These are phyloP conservation scores for Paratinospora sagittata DNA, from an alignment of 164 flowering plant species.

Conservation along the genomic window DNA sequence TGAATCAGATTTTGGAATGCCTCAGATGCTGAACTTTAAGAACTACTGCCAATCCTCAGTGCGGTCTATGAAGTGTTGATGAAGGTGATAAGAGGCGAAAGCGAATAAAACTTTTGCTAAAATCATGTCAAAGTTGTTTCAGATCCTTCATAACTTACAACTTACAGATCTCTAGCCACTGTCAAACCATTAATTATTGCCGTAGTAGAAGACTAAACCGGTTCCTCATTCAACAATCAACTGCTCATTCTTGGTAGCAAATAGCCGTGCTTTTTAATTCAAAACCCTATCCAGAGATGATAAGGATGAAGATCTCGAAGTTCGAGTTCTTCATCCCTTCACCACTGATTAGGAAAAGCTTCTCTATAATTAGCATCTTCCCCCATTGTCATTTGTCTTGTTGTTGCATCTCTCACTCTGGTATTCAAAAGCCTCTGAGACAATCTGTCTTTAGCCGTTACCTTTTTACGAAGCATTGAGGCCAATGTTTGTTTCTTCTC, in stretches of 20 bases:
- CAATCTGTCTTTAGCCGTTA: slow-evolving; percentile 59
- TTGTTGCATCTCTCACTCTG: slow-evolving; percentile 43
- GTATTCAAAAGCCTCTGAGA: slow-evolving; percentile 48
- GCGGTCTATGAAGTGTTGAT: neutral
- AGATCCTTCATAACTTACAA: no score
- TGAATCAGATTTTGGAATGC: neutral
- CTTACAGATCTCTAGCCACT: neutral
- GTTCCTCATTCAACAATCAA: neutral
- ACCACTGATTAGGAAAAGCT: slow-evolving; percentile 87
- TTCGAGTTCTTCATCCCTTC: neutral
- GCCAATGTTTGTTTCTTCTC: slow-evolving; percentile 57
- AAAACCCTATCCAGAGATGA: neutral
- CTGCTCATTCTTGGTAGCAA: neutral
- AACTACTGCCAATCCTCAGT: neutral
- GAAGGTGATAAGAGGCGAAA: neutral
- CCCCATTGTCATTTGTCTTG: slow-evolving; percentile 38
- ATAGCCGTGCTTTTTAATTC: neutral
- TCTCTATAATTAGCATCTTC: slow-evolving; percentile 67
- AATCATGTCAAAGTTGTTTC: neutral
- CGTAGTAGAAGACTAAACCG: neutral
- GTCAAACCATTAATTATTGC: no score
- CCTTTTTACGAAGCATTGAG: slow-evolving; percentile 79
- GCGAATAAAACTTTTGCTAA: neutral
- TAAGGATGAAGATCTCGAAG: neutral
- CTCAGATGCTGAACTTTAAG: neutral